These are phyloP conservation scores for Phytopythium litorale DNA, from an alignment of 352 stramenopile genomes.

Conservation along the genomic window DNA sequence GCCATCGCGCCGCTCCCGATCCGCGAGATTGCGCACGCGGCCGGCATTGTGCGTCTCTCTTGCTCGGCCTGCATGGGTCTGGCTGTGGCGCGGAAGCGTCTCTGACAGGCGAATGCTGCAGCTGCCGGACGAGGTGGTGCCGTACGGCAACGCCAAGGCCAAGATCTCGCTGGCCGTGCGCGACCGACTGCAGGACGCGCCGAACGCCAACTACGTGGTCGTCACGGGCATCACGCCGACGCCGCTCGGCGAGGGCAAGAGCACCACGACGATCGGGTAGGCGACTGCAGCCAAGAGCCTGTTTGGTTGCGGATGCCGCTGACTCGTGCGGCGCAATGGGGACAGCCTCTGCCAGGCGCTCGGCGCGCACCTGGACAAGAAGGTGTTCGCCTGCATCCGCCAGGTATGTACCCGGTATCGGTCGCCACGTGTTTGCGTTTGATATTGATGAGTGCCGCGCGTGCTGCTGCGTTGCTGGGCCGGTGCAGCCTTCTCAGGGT, in stretches of 20 bases:
- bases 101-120: constrained; percentile 11
- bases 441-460: neutral
- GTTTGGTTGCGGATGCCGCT: neutral
- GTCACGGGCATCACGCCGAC: constrained; percentile 98
- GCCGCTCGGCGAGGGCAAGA: constrained; percentile 97
- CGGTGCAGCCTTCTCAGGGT: constrained; percentile 90
- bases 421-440: too few relatives aligned
- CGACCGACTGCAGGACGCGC: constrained; percentile 79
- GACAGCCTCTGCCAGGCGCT: constrained; percentile 93
- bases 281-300: neutral
- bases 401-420: constrained; percentile 47
- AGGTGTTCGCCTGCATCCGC: constrained; percentile 96
- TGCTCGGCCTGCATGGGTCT: neutral
- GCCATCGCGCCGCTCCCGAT: constrained; percentile 66
- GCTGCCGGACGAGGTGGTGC: constrained; percentile 79
- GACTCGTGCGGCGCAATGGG: constrained; percentile 43
- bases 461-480: constrained; percentile 25
- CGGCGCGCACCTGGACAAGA: constrained; percentile 90
- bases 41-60: constrained; percentile 52
- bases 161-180: constrained; percentile 92
- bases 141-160: constrained; percentile 88
- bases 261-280: constrained; percentile 97
- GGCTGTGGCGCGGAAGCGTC: neutral
- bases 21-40: constrained; percentile 49
- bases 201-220: constrained; percentile 97